phyloP scores from a whole-genome alignment of 345 rosid species.

The Salix exigua region DNA sequence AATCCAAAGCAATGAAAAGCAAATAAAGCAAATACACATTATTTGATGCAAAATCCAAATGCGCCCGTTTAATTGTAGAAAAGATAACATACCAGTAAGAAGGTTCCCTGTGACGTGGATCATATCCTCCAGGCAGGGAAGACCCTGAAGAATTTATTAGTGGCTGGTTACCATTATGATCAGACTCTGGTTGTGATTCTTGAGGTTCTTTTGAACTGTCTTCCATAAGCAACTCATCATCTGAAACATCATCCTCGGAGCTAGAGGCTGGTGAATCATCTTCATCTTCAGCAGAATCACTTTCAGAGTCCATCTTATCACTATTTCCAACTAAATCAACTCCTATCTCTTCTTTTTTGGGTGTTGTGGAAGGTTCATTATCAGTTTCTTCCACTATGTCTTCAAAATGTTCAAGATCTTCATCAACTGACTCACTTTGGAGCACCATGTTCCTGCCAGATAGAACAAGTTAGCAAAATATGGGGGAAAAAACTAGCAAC shows the following conservation, averaged over 20 bases:
- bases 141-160: constrained; percentile 25
- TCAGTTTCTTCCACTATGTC: constrained; percentile 72
- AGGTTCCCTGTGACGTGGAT: constrained; percentile 95
- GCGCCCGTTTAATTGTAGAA: neutral
- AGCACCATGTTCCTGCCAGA: constrained; percentile 69
- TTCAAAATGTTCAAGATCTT: constrained; percentile 90
- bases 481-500: neutral
- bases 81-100: constrained; percentile 57
- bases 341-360: constrained; percentile 35
- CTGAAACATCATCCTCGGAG: constrained; percentile 58
- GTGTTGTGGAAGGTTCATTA: constrained; percentile 21
- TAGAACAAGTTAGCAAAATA: neutral
- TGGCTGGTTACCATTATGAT: constrained; percentile 24
- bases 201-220: constrained; percentile 29
- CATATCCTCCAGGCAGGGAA: constrained; percentile 74
- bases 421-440: constrained; percentile 79
- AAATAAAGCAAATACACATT: neutral
- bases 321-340: constrained; percentile 15
- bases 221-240: constrained; percentile 43
- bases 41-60: neutral
- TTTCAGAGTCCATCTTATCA: constrained; percentile 29
- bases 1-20: neutral
- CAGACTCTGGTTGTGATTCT: constrained; percentile 26
- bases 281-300: constrained; percentile 59
- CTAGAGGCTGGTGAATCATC: constrained; percentile 20